A percentile compares a stretch with the other conserved stretches of the same genome.
Evolutionary conservation across 257 asterid species (phyloP).

Genomic region (Capsicum chinense): DNA sequence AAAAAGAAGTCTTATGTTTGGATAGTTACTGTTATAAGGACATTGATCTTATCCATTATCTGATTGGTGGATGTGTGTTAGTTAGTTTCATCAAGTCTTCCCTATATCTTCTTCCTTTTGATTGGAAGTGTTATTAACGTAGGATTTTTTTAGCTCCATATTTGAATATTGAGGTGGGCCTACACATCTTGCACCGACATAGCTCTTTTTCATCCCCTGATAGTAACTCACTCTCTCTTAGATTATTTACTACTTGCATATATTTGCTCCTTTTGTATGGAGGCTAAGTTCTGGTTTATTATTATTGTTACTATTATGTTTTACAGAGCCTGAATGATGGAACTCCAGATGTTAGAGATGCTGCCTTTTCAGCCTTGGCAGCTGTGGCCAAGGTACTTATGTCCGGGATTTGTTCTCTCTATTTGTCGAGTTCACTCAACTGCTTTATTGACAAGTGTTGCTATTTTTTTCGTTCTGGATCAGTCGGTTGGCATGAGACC

Average conservation of each 20-base stretch:
- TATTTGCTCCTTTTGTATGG: constrained; percentile 23
- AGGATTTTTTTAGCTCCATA: not conserved
- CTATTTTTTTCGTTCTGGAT: constrained; percentile 28
- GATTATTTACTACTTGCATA: not conserved
- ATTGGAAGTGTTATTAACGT: not conserved
- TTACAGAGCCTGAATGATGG: constrained; percentile 94
- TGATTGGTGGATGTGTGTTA: not conserved
- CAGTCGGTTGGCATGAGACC: constrained; percentile 99
- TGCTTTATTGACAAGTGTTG: not conserved
- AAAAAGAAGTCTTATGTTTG: not conserved
- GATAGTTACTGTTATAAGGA: not conserved
- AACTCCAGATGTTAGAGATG: constrained; percentile 99
- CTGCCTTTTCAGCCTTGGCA: constrained; percentile 95
- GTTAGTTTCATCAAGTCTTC: not conserved
- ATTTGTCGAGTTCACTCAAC: constrained; percentile 25
- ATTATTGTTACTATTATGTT: constrained; percentile 14
- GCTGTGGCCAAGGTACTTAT: constrained; percentile 86
- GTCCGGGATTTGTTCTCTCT: constrained; percentile 28
- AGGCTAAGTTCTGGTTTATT: constrained; percentile 23
- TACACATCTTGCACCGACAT: not conserved
- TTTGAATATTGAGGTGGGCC: constrained; percentile 7
- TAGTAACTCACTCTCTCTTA: not conserved
- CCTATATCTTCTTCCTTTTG: not conserved
- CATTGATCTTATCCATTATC: not conserved
- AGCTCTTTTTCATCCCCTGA: not conserved